A percentile compares a stretch with the other conserved stretches of the same genome.
Evolutionary conservation across 1,139 yeast genomes (phyloP).

Genomic region (Blastobotrys petasosporus): DNA sequence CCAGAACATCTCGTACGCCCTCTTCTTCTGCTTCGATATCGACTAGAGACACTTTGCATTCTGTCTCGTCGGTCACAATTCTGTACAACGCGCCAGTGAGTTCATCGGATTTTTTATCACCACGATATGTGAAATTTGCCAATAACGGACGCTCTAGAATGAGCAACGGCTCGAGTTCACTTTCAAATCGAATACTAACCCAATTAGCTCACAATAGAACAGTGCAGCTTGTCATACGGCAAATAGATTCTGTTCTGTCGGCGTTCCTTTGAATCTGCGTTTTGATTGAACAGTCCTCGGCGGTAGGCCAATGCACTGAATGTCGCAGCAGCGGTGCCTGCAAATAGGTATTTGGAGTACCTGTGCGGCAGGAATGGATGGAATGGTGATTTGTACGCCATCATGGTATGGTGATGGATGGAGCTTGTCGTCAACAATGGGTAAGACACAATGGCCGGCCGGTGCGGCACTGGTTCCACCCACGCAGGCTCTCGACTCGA

Average conservation of each 20-base stretch:
- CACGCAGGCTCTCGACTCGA: too few species aligned
- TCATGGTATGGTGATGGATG: not conserved
- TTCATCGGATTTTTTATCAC: constrained; percentile 56
- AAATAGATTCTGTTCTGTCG: constrained; percentile 11
- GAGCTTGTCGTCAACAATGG: too few species aligned
- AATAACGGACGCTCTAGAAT: constrained; percentile 53
- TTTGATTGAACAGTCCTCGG: constrained; percentile 3
- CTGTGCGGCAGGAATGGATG: constrained; percentile 9
- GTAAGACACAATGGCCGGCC: too few species aligned
- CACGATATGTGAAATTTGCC: constrained; percentile 65
- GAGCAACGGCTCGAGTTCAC: constrained; percentile 53
- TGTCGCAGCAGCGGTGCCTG: constrained; percentile 8
- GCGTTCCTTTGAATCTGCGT: not conserved
- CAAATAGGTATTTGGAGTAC: constrained; percentile 11
- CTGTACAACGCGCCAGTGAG: constrained; percentile 58
- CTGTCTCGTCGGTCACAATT: constrained; percentile 49
- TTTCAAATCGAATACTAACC: constrained; percentile 38
- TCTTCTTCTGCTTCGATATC: constrained; percentile 65
- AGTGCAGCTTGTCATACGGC: constrained; percentile 4
- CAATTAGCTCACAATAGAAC: not conserved
- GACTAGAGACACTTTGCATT: constrained; percentile 52
- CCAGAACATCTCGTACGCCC: constrained; percentile 53
- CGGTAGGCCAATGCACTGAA: constrained; percentile 7
- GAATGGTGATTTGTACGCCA: constrained; percentile 9
- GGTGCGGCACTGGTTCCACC: too few species aligned